These are phyloP conservation scores for Mortierella sp. DNA, from an alignment of 371 early-diverging fungal genomes.

Conservation along the genomic window DNA sequence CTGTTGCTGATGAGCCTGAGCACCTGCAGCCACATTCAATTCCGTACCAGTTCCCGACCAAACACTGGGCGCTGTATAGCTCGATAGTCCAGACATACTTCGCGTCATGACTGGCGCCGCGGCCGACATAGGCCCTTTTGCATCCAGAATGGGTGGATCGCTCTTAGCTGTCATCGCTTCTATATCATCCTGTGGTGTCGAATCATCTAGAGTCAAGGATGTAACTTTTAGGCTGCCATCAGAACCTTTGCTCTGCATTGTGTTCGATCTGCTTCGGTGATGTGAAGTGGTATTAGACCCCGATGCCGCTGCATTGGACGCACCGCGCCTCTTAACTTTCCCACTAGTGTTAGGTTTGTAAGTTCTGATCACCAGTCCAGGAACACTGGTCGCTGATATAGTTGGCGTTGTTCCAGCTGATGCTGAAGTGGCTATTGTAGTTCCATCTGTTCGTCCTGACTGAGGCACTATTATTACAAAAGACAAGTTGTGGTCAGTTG, in stretches of 20 bases:
- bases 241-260: not conserved
- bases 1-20: not conserved
- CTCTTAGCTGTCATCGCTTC: not conserved
- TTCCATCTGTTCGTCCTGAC: not conserved
- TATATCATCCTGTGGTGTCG: not conserved
- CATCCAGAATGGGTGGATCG: not conserved
- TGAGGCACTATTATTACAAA: not conserved
- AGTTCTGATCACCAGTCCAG: conserved; percentile 5
- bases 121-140: not conserved
- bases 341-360: conserved; percentile 9
- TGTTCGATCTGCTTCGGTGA: not conserved
- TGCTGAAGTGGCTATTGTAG: too few relatives aligned
- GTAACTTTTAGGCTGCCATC: not conserved
- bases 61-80: not conserved
- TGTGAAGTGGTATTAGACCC: not conserved
- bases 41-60: not conserved
- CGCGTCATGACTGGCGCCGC: not conserved
- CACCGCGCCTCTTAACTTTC: not conserved
- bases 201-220: not conserved
- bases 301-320: not conserved
- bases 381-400: not conserved
- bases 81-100: not conserved
- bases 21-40: not conserved
- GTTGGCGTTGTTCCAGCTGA: not conserved
- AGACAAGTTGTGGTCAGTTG: not conserved